phyloP scores from a whole-genome alignment of 2,329 filamentous ascomycete genomes.

The Fusarium tricinctum region DNA sequence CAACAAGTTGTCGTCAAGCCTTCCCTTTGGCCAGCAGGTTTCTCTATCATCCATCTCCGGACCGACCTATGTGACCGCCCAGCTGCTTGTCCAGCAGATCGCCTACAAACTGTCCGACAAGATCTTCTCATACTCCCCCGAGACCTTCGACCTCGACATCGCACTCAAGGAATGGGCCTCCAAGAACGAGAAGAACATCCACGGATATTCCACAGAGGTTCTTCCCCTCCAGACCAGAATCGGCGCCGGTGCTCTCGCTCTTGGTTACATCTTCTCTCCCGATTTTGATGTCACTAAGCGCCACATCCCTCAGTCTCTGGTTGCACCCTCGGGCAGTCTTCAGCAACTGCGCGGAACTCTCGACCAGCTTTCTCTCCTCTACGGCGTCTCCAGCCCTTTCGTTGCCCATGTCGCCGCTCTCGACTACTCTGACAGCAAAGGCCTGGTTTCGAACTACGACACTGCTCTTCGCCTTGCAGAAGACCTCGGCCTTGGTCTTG shows the following conservation, averaged over 20 bases:
- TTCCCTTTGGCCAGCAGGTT: slow-evolving; percentile 70
- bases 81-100: slow-evolving; percentile 94
- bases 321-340: slow-evolving; percentile 88
- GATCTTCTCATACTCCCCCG: slow-evolving; percentile 95
- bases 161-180: slow-evolving; percentile 84
- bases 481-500: slow-evolving; percentile 88
- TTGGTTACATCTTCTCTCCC: slow-evolving; percentile 97
- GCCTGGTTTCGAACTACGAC: slow-evolving; percentile 89
- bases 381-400: slow-evolving; percentile 91
- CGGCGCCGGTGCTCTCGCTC: slow-evolving; percentile 89
- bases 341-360: slow-evolving; percentile 84
- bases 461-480: slow-evolving; percentile 85
- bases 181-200: slow-evolving; percentile 80
- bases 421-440: slow-evolving; percentile 79
- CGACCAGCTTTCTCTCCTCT: slow-evolving; percentile 92
- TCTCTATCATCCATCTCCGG: slow-evolving; percentile 77
- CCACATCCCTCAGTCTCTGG: slow-evolving; percentile 89
- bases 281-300: slow-evolving; percentile 95
- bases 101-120: slow-evolving; percentile 96
- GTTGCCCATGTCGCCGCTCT: slow-evolving; percentile 92
- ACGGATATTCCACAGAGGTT: slow-evolving; percentile 83
- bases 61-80: slow-evolving; percentile 92
- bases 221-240: slow-evolving; percentile 87
- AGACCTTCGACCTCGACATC: slow-evolving; percentile 90
- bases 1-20: slow-evolving; percentile 63